phyloP scores from a whole-genome alignment of 2,329 filamentous ascomycete genomes.

The Ilyonectria sp. region DNA sequence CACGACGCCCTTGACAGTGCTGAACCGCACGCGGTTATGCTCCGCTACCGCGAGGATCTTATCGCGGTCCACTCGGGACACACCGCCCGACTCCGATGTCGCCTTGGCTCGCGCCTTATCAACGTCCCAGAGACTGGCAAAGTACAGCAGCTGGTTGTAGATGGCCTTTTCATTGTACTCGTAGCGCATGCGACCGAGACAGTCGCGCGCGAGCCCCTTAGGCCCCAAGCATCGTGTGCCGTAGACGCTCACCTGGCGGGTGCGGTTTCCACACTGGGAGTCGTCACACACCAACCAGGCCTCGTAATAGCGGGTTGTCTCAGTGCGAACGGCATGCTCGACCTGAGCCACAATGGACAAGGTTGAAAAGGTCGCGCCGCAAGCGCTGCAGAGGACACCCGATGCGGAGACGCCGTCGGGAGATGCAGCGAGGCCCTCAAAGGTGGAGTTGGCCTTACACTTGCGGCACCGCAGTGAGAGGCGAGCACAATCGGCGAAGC shows the following conservation, averaged over 20 bases:
- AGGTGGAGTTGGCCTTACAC: constrained; percentile 81
- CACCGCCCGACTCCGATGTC: constrained; percentile 62
- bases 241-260: constrained; percentile 93
- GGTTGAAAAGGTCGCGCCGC: constrained; percentile 75
- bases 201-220: constrained; percentile 86
- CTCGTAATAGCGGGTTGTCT: constrained; percentile 90
- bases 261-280: constrained; percentile 86
- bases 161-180: constrained; percentile 90
- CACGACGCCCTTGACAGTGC: constrained; percentile 81
- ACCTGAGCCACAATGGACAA: constrained; percentile 88
- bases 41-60: constrained; percentile 81
- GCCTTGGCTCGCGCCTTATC: constrained; percentile 79
- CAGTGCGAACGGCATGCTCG: constrained; percentile 84
- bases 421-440: constrained; percentile 80
- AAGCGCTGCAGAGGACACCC: constrained; percentile 82
- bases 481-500: constrained; percentile 86
- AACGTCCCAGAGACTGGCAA: constrained; percentile 88
- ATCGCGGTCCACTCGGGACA: constrained; percentile 70
- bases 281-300: constrained; percentile 94
- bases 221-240: constrained; percentile 91
- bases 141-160: constrained; percentile 96
- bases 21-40: constrained; percentile 86
- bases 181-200: constrained; percentile 89
- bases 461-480: constrained; percentile 84
- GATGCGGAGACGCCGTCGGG: constrained; percentile 76